A percentile compares a stretch with the other conserved stretches of the same genome.
Evolutionary conservation across 2,329 filamentous ascomycete genomes (phyloP).

Genomic region (Scytalidium sp.): DNA sequence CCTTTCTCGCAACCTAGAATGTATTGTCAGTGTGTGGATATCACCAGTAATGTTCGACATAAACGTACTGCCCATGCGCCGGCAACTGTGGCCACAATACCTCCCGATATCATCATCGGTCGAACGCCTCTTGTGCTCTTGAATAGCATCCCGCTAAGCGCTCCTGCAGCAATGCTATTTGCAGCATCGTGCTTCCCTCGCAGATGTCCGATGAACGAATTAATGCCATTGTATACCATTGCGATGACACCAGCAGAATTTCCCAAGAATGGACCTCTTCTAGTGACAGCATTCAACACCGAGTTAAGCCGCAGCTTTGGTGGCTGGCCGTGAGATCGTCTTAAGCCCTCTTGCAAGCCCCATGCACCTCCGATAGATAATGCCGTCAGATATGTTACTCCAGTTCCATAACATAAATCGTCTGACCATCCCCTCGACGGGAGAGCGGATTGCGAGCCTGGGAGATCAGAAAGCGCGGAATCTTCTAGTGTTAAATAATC

Average conservation of each 20-base stretch:
- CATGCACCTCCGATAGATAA: slow-evolving; percentile 83
- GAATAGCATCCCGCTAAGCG: slow-evolving; percentile 88
- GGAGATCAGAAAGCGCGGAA: slow-evolving; percentile 79
- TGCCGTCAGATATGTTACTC: slow-evolving; percentile 88
- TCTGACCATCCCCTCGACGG: slow-evolving; percentile 97
- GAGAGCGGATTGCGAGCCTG: slow-evolving; percentile 80
- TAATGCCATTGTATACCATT: slow-evolving; percentile 92
- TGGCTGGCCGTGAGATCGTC: slow-evolving; percentile 70
- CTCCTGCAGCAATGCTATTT: slow-evolving; percentile 85
- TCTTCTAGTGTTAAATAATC: slow-evolving; percentile 97
- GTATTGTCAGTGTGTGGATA: slow-evolving; percentile 15
- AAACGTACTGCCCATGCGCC: slow-evolving; percentile 84
- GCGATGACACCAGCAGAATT: slow-evolving; percentile 96
- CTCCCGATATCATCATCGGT: slow-evolving; percentile 93
- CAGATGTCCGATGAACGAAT: slow-evolving; percentile 75
- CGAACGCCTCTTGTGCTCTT: slow-evolving; percentile 89
- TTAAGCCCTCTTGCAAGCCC: slow-evolving; percentile 87
- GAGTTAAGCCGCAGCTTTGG: slow-evolving; percentile 93
- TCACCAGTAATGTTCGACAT: neutral
- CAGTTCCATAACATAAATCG: slow-evolving; percentile 96
- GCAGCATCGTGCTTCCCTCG: slow-evolving; percentile 85
- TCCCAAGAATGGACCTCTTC: slow-evolving; percentile 89
- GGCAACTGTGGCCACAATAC: slow-evolving; percentile 81
- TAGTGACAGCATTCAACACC: slow-evolving; percentile 89
- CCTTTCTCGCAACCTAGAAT: slow-evolving; percentile 46